phyloP scores from a whole-genome alignment of 306 rosid species.

The Acacia confusa region DNA sequence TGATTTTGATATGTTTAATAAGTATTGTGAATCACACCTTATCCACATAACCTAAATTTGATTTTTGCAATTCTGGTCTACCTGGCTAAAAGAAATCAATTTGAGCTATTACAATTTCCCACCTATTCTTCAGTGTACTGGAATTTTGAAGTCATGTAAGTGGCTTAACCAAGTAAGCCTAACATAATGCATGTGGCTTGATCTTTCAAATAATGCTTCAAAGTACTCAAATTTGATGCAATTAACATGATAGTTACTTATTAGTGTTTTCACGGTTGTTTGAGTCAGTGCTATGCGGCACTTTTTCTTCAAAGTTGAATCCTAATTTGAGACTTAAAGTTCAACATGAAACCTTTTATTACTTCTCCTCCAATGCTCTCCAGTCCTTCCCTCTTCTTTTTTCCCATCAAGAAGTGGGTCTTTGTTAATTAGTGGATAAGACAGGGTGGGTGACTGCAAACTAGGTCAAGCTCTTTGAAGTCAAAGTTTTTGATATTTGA shows the following conservation, averaged over 20 bases:
- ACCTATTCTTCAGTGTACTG: background rate
- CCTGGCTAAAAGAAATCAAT: background rate
- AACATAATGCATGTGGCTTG: background rate
- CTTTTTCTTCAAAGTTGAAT: background rate
- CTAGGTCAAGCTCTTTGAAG: background rate
- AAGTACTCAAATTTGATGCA: background rate
- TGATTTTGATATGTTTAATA: background rate
- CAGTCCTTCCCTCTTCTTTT: background rate
- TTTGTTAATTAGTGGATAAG: background rate
- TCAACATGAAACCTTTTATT: background rate
- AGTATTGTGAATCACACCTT: background rate
- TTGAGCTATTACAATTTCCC: background rate
- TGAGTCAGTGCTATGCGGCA: background rate
- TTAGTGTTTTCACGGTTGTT: background rate
- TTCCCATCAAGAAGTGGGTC: background rate
- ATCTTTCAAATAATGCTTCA: background rate
- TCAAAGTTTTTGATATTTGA: background rate
- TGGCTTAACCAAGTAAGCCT: background rate
- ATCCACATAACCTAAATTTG: background rate
- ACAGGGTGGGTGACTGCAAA: conserved; percentile 2
- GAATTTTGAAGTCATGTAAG: background rate
- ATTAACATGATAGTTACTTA: background rate
- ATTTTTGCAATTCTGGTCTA: background rate
- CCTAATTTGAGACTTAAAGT: no score
- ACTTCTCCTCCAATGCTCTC: background rate